Evolutionary conservation across 441 rosid genomes (phyloP).

Genomic region (Populus hybrid): DNA sequence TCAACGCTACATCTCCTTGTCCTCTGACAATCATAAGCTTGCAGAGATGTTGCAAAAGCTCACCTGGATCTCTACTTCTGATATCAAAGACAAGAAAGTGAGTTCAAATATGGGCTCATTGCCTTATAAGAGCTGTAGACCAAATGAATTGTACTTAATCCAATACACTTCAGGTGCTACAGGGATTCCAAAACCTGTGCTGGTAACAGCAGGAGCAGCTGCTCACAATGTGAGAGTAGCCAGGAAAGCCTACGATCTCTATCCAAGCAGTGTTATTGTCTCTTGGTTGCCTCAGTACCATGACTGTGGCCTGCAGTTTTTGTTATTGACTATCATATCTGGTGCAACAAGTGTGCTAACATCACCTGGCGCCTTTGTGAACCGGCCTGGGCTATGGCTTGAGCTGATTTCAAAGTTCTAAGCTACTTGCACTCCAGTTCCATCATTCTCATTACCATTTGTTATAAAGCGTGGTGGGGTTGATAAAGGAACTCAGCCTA

Average conservation of each 20-base stretch:
- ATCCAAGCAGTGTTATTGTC: slow-evolving; percentile 44
- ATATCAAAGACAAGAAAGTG: slow-evolving; percentile 20
- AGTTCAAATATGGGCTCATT: background rate
- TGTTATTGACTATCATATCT: slow-evolving; percentile 42
- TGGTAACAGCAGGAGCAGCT: slow-evolving; percentile 57
- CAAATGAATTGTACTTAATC: slow-evolving; percentile 46
- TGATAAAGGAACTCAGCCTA: slow-evolving; percentile 14
- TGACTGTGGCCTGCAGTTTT: slow-evolving; percentile 62
- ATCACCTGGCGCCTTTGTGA: slow-evolving; percentile 36
- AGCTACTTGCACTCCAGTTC: slow-evolving; percentile 63
- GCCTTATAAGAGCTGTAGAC: slow-evolving; percentile 35
- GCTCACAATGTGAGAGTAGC: slow-evolving; percentile 61
- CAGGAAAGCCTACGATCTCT: slow-evolving; percentile 53
- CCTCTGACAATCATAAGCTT: slow-evolving; percentile 30
- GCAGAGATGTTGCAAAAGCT: slow-evolving; percentile 30
- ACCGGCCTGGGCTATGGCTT: slow-evolving; percentile 56
- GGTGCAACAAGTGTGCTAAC: slow-evolving; percentile 59
- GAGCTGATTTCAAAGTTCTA: slow-evolving; percentile 46
- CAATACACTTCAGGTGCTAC: slow-evolving; percentile 75
- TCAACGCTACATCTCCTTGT: slow-evolving; percentile 24
- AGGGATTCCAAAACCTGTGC: slow-evolving; percentile 60
- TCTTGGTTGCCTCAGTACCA: slow-evolving; percentile 75
- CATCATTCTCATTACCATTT: slow-evolving; percentile 56
- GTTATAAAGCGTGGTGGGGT: slow-evolving; percentile 50
- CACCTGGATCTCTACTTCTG: slow-evolving; percentile 41